phyloP scores from a whole-genome alignment of 495 filamentous ascomycete species.

The Penicillium odoratum region DNA sequence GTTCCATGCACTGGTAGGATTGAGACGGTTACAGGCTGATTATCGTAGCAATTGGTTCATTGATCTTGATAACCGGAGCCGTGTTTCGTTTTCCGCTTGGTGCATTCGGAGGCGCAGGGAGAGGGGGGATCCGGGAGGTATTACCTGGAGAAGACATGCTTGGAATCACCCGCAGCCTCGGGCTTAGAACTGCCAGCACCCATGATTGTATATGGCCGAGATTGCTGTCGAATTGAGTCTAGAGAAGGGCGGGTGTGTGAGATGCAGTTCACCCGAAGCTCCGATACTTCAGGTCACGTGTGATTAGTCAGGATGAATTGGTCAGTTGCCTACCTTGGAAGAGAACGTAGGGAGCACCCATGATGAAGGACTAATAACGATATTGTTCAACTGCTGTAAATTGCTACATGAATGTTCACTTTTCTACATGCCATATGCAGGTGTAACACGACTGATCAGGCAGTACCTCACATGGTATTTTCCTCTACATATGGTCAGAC shows the following conservation, averaged over 20 bases:
- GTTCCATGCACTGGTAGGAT: not conserved
- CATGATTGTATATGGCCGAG: constrained; percentile 37
- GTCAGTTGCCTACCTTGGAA: not conserved
- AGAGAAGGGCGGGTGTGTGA: constrained; percentile 22
- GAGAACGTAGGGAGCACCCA: too few species aligned
- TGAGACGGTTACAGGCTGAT: not conserved
- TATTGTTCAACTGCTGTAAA: too few species aligned
- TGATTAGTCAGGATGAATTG: constrained; percentile 10
- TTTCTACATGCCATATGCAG: too few species aligned
- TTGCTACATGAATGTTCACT: too few species aligned
- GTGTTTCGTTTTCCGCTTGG: constrained; percentile 15
- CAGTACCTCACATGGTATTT: too few species aligned
- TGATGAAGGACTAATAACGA: too few species aligned
- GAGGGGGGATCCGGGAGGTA: constrained; percentile 2
- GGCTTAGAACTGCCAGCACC: constrained; percentile 56
- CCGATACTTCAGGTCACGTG: constrained; percentile 29
- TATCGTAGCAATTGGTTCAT: constrained; percentile 15
- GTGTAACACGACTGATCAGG: too few species aligned
- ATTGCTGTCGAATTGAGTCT: constrained; percentile 18
- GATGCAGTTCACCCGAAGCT: constrained; percentile 24
- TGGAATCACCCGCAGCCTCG: constrained; percentile 45
- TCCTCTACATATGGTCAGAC: too few species aligned
- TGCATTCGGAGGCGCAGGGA: constrained; percentile 2
- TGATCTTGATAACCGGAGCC: constrained; percentile 7
- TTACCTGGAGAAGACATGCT: constrained; percentile 56